Evolutionary conservation across 495 filamentous ascomycete genomes (phyloP).

Genomic region (Podospora comata): DNA sequence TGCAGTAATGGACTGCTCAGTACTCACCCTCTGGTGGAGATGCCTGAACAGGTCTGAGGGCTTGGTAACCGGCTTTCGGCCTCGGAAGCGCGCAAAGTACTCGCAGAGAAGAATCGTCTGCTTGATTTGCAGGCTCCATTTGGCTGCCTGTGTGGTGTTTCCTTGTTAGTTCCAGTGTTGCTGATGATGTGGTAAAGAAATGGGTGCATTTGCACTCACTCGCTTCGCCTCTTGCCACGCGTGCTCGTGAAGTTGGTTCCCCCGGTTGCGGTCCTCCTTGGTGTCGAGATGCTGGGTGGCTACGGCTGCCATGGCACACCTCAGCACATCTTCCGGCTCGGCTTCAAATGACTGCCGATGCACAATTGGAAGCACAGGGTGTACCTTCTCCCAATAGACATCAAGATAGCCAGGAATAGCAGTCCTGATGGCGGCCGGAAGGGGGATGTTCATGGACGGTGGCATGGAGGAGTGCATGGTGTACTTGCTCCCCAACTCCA

Average conservation of each 20-base stretch:
- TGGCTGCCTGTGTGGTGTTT: constrained; percentile 31
- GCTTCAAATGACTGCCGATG: constrained; percentile 42
- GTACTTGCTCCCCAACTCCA: constrained; percentile 26
- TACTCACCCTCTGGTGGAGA: constrained; percentile 52
- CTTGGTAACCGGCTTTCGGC: constrained; percentile 42
- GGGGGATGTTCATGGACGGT: constrained; percentile 32
- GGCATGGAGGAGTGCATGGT: constrained; percentile 16
- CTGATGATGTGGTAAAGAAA: neutral
- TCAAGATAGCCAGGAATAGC: constrained; percentile 42
- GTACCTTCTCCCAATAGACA: constrained; percentile 45
- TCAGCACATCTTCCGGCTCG: constrained; percentile 39
- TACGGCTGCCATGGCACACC: constrained; percentile 49
- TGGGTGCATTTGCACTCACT: constrained; percentile 23
- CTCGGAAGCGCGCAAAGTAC: constrained; percentile 52
- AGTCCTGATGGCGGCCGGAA: constrained; percentile 32
- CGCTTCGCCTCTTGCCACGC: constrained; percentile 45
- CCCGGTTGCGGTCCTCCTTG: constrained; percentile 45
- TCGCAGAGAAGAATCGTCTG: constrained; percentile 56
- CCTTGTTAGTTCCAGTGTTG: constrained; percentile 2
- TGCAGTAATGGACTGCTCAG: constrained; percentile 32
- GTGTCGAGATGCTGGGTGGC: constrained; percentile 44
- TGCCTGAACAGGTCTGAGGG: constrained; percentile 49
- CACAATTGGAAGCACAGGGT: constrained; percentile 42
- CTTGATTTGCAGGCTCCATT: constrained; percentile 50
- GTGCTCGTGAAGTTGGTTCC: constrained; percentile 45